Evolutionary conservation across 2,329 filamentous ascomycete species (phyloP), one percentile per base, ranked within the genome.

Genomic region (Chaetothyriales sp.): DNA sequence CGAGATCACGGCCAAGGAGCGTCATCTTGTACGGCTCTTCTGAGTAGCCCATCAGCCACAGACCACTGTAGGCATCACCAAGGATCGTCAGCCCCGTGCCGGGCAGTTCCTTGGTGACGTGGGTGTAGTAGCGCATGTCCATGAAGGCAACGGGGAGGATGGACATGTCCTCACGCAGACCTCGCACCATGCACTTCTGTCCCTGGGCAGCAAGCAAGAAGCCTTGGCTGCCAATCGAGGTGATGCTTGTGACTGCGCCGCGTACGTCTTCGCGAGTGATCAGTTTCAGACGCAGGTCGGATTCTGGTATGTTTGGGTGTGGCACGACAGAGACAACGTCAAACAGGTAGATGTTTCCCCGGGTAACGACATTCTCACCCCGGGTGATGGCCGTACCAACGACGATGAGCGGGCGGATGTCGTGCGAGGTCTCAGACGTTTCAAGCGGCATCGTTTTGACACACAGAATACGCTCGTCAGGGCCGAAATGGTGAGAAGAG

Each of bases 1-100:
- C 83, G 42, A 82, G 77, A 60, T 84, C 86, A 68, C 95, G 95
- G 43, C 89, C 88, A 58, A 96, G 88, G 2, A 95, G 76, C 55
- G 88, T 84, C 80, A 98, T 88, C 59, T 85, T 89, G 65, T 96
- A 98, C 0, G 92, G 92, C 62, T 96, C 92, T 68, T 98, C 90
- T 7, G 86, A 92, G 63, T 95, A 98, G 0, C 92, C 92, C 0
- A 86, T 85, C 59, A 98, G 93, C 88, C 92, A 96, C 2, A 96
- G 74, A 0, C 92, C 92, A 69, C 95, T 95, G 64, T 92, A 81
- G 0, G 84, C 86, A 68, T 98, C 92, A 0, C 86, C 85, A 69
- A 95, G 81, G 9, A 95, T 74, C 61, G 86, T 88, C 64, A 98
- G 74, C 0, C 90, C 89, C 0, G 87, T 93, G 1, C 83, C 80